Evolutionary conservation across 2,329 filamentous ascomycete species (phyloP), one percentile per base, ranked within the genome.

Genomic region (Ramularia collo-cygni): DNA sequence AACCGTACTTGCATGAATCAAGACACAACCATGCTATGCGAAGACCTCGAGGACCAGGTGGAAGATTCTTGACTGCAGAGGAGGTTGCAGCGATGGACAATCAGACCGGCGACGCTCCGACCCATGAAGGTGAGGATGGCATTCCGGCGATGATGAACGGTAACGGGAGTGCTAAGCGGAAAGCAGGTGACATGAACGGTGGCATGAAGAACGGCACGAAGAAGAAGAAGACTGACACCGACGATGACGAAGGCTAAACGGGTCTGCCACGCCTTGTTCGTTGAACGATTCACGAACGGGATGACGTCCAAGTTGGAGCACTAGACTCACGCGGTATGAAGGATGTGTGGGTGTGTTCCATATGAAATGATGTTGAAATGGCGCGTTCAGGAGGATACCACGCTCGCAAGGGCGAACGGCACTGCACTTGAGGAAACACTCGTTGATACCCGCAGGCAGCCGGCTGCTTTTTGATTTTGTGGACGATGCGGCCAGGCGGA

Each of bases 11-110:
- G 21, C 92, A 98, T 66, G 92, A 98, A 62, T 96, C 90, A 17
- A 77, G 92, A 58, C 92, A 98, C 64, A 96, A 96, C 59, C 92
- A 98, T 64, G 92, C 92, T 8, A 98, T 98, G 92, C 81, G 92
- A 42, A 75, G 92, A 55, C 92, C 92, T 18, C 79, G 92, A 60
- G 92, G 92, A 12, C 92, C 92, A 1, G 92, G 92, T 38, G 92
- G 92, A 15, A 82, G 92, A 16, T 98, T 98, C 72, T 69, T 98
- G 62, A 98, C 92, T 0, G 90, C 92, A 1, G 92, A 96, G 42
- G 92, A 98, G 63, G 89, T 95, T 3, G 87, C 88, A 4, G 82
- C 84, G 36, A 88, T 95, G 71, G 89, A 95, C 58, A 6, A 6
- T 6, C 21, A 24, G 21, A 77, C 79, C 53, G 75, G 72, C 34